Evolutionary conservation across 192 early-diverging fungal genomes (phyloP).

Genomic region (Piromyces finnis): DNA sequence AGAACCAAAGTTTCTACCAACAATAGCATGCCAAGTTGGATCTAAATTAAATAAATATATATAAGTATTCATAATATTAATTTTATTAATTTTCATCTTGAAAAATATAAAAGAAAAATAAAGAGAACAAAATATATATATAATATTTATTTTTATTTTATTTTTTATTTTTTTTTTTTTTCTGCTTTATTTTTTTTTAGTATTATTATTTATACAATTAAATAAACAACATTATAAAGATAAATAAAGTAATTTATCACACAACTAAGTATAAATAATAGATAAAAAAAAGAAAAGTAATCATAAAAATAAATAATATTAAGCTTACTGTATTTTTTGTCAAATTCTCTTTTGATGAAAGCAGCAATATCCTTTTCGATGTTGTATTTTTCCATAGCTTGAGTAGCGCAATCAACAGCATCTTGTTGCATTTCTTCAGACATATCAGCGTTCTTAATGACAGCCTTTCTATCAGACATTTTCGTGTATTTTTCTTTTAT

Average conservation of each 20-base stretch:
- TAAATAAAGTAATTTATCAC: too few species aligned
- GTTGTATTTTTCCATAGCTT: constrained; percentile 80
- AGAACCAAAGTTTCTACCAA: constrained; percentile 97
- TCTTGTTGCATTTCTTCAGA: constrained; percentile 88
- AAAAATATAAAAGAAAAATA: too few species aligned
- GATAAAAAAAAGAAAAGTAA: too few species aligned
- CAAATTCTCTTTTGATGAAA: constrained; percentile 94
- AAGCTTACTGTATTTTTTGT: constrained; percentile 61
- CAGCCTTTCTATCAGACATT: constrained; percentile 66
- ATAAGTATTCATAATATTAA: too few species aligned
- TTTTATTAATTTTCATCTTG: too few species aligned
- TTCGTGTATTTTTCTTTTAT: constrained; percentile 2
- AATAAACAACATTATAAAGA: too few species aligned
- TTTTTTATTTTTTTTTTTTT: too few species aligned
- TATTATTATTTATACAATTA: too few species aligned
- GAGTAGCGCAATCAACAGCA: constrained; percentile 67
- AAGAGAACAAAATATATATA: too few species aligned
- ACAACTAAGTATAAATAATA: too few species aligned
- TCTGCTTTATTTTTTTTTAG: too few species aligned
- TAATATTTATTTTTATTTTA: too few species aligned
- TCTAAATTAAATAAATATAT: constrained; percentile 13
- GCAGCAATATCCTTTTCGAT: constrained; percentile 98
- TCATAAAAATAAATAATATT: background rate
- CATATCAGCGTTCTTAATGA: constrained; percentile 99
- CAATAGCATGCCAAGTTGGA: constrained; percentile 95